phyloP scores from a whole-genome alignment of 2,329 filamentous ascomycete species.

The Biscogniauxia sp. region DNA sequence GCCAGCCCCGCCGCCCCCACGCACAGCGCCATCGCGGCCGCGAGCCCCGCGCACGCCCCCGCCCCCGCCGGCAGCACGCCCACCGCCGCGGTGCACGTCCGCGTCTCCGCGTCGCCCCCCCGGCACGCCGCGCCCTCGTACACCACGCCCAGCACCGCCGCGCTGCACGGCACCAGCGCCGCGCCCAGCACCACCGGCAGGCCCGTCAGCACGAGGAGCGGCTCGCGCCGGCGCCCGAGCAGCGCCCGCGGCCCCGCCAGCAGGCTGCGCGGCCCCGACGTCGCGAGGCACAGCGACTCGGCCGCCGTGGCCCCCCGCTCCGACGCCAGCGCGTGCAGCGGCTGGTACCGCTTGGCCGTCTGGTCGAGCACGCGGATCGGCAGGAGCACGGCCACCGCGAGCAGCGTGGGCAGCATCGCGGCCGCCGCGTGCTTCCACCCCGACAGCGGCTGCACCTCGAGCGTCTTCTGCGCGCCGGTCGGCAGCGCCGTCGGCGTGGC shows the following conservation, averaged over 20 bases:
- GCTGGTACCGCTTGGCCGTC: constrained; percentile 37
- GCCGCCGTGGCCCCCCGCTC: constrained; percentile 36
- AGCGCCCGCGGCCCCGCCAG: constrained; percentile 35
- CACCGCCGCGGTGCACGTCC: constrained; percentile 18
- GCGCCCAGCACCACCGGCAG: constrained; percentile 34
- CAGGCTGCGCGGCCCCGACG: constrained; percentile 37
- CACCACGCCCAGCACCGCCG: constrained; percentile 40
- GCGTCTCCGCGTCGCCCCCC: neutral
- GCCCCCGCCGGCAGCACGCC: constrained; percentile 34
- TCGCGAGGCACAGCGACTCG: constrained; percentile 43
- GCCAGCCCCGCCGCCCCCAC: constrained; percentile 27
- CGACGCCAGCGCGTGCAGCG: constrained; percentile 41
- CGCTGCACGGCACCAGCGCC: constrained; percentile 38
- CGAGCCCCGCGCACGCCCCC: constrained; percentile 32
- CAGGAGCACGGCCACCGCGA: constrained; percentile 35
- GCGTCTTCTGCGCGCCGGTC: constrained; percentile 3
- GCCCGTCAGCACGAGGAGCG: constrained; percentile 37
- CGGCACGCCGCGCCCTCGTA: constrained; percentile 35
- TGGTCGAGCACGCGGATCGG: constrained; percentile 37
- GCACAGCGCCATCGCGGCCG: constrained; percentile 32
- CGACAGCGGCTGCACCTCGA: constrained; percentile 24
- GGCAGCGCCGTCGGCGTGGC: constrained; percentile 14
- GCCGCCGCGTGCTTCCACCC: constrained; percentile 35
- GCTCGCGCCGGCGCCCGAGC: constrained; percentile 24
- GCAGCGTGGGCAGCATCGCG: constrained; percentile 36